phyloP scores from a whole-genome alignment of 306 rosid species.

The Lithocarpus polystachyus region DNA sequence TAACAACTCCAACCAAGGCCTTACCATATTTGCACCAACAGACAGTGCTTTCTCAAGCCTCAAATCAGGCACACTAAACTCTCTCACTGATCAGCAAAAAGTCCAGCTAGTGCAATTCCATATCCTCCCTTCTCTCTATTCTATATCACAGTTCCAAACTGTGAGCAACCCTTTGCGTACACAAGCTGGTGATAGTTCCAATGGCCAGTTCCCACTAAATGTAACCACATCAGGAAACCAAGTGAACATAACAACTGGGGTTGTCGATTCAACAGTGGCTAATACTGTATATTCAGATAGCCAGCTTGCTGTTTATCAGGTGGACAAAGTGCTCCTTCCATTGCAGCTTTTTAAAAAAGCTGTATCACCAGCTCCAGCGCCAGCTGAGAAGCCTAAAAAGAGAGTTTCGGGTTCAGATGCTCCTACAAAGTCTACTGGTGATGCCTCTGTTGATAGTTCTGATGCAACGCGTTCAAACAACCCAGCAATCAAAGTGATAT shows the following conservation, averaged over 20 bases:
- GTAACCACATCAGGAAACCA: slow-evolving; percentile 86
- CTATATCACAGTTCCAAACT: slow-evolving; percentile 77
- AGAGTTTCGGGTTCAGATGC: slow-evolving; percentile 52
- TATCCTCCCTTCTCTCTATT: slow-evolving; percentile 53
- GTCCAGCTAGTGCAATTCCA: slow-evolving; percentile 73
- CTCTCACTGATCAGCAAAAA: slow-evolving; percentile 67
- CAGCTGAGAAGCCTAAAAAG: slow-evolving; percentile 51
- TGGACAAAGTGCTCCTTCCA: slow-evolving; percentile 83
- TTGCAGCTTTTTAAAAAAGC: slow-evolving; percentile 50
- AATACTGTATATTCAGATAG: slow-evolving; percentile 63
- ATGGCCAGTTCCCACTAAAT: slow-evolving; percentile 72
- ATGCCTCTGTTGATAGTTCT: slow-evolving; percentile 32
- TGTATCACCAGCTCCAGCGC: slow-evolving; percentile 55
- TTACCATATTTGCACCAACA: slow-evolving; percentile 87
- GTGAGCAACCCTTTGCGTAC: slow-evolving; percentile 78
- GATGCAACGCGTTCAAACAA: slow-evolving; percentile 20
- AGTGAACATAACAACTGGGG: slow-evolving; percentile 83
- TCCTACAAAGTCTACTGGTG: slow-evolving; percentile 42
- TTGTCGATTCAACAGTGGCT: slow-evolving; percentile 54
- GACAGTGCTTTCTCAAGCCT: slow-evolving; percentile 71
- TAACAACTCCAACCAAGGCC: slow-evolving; percentile 77
- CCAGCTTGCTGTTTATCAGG: slow-evolving; percentile 78
- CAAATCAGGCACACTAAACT: slow-evolving; percentile 65
- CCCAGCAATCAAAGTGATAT: not conserved
- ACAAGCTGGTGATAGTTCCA: slow-evolving; percentile 75